Base-by-base conservation (phyloP, 148 eudicot species). In the Cornus suecica region DNA sequence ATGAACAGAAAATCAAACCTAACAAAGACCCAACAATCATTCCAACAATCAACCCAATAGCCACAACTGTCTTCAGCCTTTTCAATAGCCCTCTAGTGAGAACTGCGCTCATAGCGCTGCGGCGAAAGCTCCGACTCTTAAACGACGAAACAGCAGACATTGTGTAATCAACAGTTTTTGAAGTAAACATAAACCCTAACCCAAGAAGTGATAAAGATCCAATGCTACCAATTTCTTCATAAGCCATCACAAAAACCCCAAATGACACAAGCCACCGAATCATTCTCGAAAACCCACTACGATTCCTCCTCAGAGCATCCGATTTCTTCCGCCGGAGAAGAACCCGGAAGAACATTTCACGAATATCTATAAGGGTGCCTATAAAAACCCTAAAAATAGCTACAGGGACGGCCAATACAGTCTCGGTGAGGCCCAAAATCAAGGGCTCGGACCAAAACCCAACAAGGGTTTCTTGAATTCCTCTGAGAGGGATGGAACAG, bases 401-500 rank as follows among this genome's bases (percentile, higher is more conserved):
- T 0, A 87, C 87, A 2, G 97, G 97, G 18, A 89, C 77, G 11
- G 99, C 99, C 30, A 95, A 63, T 0, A 88, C 26, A 27, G 99
- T 92, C 78, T 95, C 99, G 0, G 94, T 88, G 13, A 92, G 88
- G 9, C 99, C 97, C 56, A 89, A 76, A 31, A 87, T 78, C 31
- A 95, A 70, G 8, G 99, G 97, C 56, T 88, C 86, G 23, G 90
- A 83, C 99, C 97, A 95, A 41, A 95, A 95, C 18, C 74, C 87
- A 8, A 87, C 92, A 3, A 95, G 88, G 78, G 97, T 87, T 10
- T 84, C 83, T 72, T 95, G 97, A 71, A 95, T 88, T 0, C 90
- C 97, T 28, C 99, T 78, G 11, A 95, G 73, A 1, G 99, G 97
- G 61, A 95, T 91, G 2, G 97, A 95, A 68, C 96, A 92, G 27